Evolutionary conservation across 2,329 filamentous ascomycete genomes (phyloP).

Genomic region (Aspergillus sojae): DNA sequence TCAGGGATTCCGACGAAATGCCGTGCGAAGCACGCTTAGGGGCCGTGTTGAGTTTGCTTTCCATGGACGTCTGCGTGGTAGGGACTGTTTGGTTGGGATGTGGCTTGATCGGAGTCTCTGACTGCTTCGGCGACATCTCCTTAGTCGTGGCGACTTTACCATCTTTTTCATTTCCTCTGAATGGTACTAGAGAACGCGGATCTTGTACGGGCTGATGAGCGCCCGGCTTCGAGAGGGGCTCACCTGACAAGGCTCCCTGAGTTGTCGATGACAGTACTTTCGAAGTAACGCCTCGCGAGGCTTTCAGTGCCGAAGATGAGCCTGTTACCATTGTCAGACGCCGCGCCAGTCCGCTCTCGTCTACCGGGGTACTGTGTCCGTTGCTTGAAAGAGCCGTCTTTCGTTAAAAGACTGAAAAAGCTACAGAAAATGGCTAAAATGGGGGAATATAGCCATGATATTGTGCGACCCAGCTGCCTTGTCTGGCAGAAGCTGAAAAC

Average conservation of each 20-base stretch:
- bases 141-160: neutral
- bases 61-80: neutral
- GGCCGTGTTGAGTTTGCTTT: neutral
- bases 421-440: neutral
- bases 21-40: neutral
- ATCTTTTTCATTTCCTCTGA: neutral
- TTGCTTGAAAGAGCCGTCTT: neutral
- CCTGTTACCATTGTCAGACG: neutral
- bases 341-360: neutral
- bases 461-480: neutral
- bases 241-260: neutral
- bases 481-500: neutral
- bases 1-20: neutral
- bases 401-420: neutral
- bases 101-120: neutral
- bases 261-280: neutral
- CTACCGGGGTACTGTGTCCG: neutral
- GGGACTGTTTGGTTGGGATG: neutral
- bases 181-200: neutral
- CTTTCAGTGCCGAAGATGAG: neutral
- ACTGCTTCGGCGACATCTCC: neutral
- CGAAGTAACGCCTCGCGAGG: neutral
- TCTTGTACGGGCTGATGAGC: neutral
- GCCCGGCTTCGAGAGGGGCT: neutral
- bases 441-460: neutral